Evolutionary conservation across 805 yeast genomes (phyloP).

Genomic region (Kluyveromyces aestuarii): DNA sequence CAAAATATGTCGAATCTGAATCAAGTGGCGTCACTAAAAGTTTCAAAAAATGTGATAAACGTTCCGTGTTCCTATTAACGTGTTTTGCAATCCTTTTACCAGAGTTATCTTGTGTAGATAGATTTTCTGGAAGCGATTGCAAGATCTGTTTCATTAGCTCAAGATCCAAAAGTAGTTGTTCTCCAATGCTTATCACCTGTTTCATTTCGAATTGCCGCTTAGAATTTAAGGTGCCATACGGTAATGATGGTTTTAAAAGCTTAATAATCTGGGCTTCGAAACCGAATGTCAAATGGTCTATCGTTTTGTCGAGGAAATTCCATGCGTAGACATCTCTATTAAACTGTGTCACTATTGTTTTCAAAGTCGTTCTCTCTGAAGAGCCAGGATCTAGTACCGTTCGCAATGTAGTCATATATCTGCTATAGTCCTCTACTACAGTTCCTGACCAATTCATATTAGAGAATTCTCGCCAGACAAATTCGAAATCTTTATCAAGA

Average conservation of each 20-base stretch:
- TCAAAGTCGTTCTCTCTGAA: constrained; percentile 11
- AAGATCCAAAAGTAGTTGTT: constrained; percentile 71
- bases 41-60: constrained; percentile 15
- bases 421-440: constrained; percentile 62
- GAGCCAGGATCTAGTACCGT: constrained; percentile 38
- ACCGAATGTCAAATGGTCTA: constrained; percentile 52
- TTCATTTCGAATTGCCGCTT: constrained; percentile 13
- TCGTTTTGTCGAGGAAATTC: constrained; percentile 64
- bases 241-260: constrained; percentile 55
- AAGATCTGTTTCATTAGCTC: constrained; percentile 53
- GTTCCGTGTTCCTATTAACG: constrained; percentile 15
- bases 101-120: constrained; percentile 14
- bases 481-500: constrained; percentile 49
- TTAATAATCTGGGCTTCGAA: constrained; percentile 49
- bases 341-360: constrained; percentile 44
- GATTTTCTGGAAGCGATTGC: constrained; percentile 13
- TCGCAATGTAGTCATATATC: constrained; percentile 55
- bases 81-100: constrained; percentile 22
- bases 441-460: constrained; percentile 67
- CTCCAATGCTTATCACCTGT: constrained; percentile 42
- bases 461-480: constrained; percentile 76
- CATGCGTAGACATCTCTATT: constrained; percentile 64
- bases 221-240: constrained; percentile 30
- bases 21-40: constrained; percentile 24
- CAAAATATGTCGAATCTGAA: constrained; percentile 39